phyloP scores from a whole-genome alignment of 2,329 filamentous ascomycete genomes.

The Coniochaeta sp. region DNA sequence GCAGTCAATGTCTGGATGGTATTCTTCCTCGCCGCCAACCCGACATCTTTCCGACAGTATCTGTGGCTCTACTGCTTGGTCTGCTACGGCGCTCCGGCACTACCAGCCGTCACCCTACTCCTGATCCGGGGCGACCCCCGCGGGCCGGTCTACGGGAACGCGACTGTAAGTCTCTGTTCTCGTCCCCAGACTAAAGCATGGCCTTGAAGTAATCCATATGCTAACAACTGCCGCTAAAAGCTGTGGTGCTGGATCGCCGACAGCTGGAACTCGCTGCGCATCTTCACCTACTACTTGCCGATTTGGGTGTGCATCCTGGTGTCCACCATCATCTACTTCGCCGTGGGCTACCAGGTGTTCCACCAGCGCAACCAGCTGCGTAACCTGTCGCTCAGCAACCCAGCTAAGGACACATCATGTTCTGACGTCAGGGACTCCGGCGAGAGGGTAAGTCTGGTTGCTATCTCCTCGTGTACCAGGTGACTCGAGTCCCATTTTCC shows the following conservation, averaged over 20 bases:
- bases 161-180: constrained; percentile 36
- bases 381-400: constrained; percentile 44
- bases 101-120: constrained; percentile 60
- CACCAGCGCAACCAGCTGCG: constrained; percentile 47
- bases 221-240: constrained; percentile 24
- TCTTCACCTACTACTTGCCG: constrained; percentile 55
- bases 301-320: constrained; percentile 54
- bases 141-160: constrained; percentile 44
- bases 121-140: constrained; percentile 37
- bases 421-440: constrained; percentile 18
- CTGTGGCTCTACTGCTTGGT: constrained; percentile 63
- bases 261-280: constrained; percentile 48
- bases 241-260: constrained; percentile 57
- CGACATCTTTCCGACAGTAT: constrained; percentile 64
- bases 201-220: neutral
- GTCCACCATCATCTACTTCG: constrained; percentile 46
- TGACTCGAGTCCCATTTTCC: neutral
- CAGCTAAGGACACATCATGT: constrained; percentile 21
- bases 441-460: constrained; percentile 26
- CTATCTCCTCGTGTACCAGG: neutral
- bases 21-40: constrained; percentile 52
- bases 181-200: neutral
- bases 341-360: constrained; percentile 55
- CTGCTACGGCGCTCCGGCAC: constrained; percentile 66
- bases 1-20: constrained; percentile 72